Percentiles rank a stretch among this genome's conserved stretches.
These are phyloP conservation scores for Ceratocystis cubensis DNA, from an alignment of 2,329 filamentous ascomycete species.

Conservation along the genomic window DNA sequence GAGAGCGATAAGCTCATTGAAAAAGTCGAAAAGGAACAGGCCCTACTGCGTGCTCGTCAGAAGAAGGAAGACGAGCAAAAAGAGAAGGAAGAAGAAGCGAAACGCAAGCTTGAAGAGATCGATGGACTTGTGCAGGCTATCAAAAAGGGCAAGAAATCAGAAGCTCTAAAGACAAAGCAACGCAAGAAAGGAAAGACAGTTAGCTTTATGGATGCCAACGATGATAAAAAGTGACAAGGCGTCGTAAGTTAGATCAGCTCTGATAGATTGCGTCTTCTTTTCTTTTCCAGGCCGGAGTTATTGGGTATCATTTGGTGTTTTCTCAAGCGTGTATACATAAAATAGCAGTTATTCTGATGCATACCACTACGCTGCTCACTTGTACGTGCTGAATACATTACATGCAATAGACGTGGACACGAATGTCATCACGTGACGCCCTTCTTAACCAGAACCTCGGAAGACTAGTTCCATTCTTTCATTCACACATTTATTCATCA, in stretches of 20 bases:
- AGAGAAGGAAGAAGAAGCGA: slow-evolving; percentile 27
- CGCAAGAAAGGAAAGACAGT: slow-evolving; percentile 26
- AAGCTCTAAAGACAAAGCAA: slow-evolving; percentile 26
- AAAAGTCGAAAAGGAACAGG: slow-evolving; percentile 65
- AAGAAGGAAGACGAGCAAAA: slow-evolving; percentile 30
- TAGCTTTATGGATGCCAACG: slow-evolving; percentile 23
- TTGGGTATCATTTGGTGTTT: background rate
- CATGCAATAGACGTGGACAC: background rate
- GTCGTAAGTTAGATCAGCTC: slow-evolving; percentile 9
- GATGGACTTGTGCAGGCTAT: slow-evolving; percentile 31
- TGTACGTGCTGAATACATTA: too few species aligned
- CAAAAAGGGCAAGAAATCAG: slow-evolving; percentile 29
- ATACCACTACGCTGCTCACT: too few species aligned
- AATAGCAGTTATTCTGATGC: too few species aligned
- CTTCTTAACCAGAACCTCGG: background rate
- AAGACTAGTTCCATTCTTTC: background rate
- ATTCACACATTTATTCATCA: background rate
- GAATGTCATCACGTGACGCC: background rate
- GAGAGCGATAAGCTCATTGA: slow-evolving; percentile 77
- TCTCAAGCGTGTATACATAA: too few species aligned
- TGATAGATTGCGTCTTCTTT: background rate
- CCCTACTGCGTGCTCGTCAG: slow-evolving; percentile 39
- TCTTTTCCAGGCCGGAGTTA: background rate
- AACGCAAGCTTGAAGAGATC: slow-evolving; percentile 28
- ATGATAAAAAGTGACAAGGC: slow-evolving; percentile 20